Base-by-base conservation (phyloP, 371 early-diverging fungal genomes). In the Conidiobolus coronatus region DNA sequence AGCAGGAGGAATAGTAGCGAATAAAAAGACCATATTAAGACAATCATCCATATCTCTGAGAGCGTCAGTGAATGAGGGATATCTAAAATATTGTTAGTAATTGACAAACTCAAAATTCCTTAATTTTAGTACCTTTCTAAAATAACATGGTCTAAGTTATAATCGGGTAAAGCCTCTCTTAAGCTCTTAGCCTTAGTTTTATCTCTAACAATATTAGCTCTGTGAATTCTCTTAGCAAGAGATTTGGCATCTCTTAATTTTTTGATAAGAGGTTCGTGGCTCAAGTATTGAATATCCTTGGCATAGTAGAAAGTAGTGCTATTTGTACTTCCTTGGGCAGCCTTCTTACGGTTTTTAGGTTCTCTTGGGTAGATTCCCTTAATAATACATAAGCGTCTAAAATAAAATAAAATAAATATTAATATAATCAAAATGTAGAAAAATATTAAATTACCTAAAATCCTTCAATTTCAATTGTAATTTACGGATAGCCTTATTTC, bases 291-390 rank as follows among this genome's bases (percentile, higher is more conserved):
- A 54, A 96, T 88, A 62, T 96, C 97, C 64, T 93, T 92, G 52
- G 78, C 64, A 67, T 79, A 86, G 60, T 94, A 96, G 57, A 81
- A 91, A 14, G 91, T 93, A 7, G 79, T 67, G 20, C 81, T 79
- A 24, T 79, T 78, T 9, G 86, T 79, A 17, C 83, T 81, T n/a
- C 91, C 91, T 61, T 81, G 79, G 66, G 79, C 78, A 64, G 84
- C 84, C 62, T 86, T 88, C 69, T 88, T 88, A 57, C 82, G 79
- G 68, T 82, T 87, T 51, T 73, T 77, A 37, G 97, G 97, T 59
- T 91, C 90, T 40, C 87, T 81, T 15, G 97, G 97, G 64, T 94
- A 93, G 51, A 96, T 83, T 29, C 97, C 97, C 67, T 96, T 96
- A 52, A 96, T 65, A 59, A 96, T 96, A 67, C 94, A 94, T 48